Base-by-base conservation (phyloP, 805 yeast genomes). In the Starmerella floris region DNA sequence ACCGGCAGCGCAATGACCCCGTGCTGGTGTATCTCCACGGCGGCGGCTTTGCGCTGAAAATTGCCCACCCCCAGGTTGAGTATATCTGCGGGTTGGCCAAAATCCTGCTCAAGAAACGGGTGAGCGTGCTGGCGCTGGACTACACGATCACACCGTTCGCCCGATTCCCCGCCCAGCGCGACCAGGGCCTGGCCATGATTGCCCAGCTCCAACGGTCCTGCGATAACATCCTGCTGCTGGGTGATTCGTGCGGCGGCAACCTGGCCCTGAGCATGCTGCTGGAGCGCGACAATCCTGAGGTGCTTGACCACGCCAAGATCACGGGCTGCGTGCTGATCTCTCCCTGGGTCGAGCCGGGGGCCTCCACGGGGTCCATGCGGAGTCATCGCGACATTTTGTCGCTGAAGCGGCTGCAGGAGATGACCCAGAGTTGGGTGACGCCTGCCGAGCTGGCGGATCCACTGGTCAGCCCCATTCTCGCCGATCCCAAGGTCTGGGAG, bases 181-280 rank as follows among this genome's bases (percentile, higher is more conserved):
- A 46, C 19, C 60, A 60, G 41, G 47, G 53, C 3, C 44, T 51
- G 3, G 39, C 44, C 11, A 41, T 50, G 13, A 45, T 51, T 36
- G 42, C 41, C 11, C 48, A 40, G 28, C 46, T 60, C 30, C 35
- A 40, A 19, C 35, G 51, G 31, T 31, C 49, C 1, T 48, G 51
- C 34, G 25, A 44, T 23, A 45, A 53, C 35, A 46, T 60, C 36
- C 42, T 57, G 2, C 23, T 58, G 5, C 37, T 49, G 34, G 63
- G 63, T 21, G 63, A 60, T 39, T 60, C 63, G 6, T 62, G 62
- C 16, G 63, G 63, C 25, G 63, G 55, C 0, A 58, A 59, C 37
- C 45, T 60, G 9, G 51, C 49, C 10, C 39, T 57, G 10, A 30
- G 30, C 13, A 38, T 44, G 5, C 40, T 49, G n/a, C 43, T 40